A percentile compares a stretch with the other conserved stretches of the same genome.
phyloP scores from a whole-genome alignment of 2,329 filamentous ascomycete genomes.

The Nothophaeocryptopus gaeumannii region DNA sequence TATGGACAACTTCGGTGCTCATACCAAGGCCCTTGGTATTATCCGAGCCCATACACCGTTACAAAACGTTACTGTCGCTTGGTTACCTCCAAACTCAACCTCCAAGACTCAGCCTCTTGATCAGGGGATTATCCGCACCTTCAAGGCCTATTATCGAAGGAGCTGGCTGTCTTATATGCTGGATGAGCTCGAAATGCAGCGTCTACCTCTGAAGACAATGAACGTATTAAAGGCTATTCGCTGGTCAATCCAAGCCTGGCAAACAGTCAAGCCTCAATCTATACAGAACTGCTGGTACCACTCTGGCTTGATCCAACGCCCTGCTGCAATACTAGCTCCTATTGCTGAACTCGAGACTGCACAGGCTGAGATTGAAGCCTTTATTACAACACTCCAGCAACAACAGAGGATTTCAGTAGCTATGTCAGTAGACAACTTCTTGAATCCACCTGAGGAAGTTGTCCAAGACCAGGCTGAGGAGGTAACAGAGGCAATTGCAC shows the following conservation, averaged over 20 bases:
- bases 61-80: constrained; percentile 5
- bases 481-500: neutral
- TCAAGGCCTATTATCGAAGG: constrained; percentile 11
- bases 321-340: neutral
- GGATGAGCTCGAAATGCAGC: constrained; percentile 1
- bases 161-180: constrained; percentile 1
- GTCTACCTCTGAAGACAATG: constrained; percentile 1
- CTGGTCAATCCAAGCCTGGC: constrained; percentile 11
- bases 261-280: neutral
- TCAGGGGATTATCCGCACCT: constrained; percentile 11
- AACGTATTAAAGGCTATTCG: constrained; percentile 10
- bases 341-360: no score
- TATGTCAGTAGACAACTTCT: constrained; percentile 5
- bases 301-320: neutral
- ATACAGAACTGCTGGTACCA: constrained; percentile 9
- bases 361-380: neutral
- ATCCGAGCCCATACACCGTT: neutral
- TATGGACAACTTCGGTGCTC: constrained; percentile 14
- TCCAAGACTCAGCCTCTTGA: constrained; percentile 3
- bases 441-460: constrained; percentile 8
- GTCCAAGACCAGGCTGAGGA: neutral
- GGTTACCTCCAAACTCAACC: constrained; percentile 1
- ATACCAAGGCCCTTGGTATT: constrained; percentile 4
- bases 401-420: neutral
- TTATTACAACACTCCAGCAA: constrained; percentile 1